Evolutionary conservation across 2,329 filamentous ascomycete species (phyloP).

Genomic region (Pseudogymnoascus sp.): DNA sequence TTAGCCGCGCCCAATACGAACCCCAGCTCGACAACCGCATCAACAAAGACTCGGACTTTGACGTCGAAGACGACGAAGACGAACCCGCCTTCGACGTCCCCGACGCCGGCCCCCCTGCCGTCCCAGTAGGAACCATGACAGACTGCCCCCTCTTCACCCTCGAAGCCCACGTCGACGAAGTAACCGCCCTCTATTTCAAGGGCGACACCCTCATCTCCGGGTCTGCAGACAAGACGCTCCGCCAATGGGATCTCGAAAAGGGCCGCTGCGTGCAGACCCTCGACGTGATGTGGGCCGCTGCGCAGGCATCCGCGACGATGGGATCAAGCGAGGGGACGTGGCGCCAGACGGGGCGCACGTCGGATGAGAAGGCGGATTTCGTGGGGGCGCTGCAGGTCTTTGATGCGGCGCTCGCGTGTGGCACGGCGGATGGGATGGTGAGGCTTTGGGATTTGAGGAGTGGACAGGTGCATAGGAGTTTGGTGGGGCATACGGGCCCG

Average conservation of each 20-base stretch:
- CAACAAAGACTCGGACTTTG: conserved; percentile 48
- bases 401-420: conserved; percentile 88
- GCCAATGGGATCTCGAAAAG: conserved; percentile 95
- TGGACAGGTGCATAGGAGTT: conserved; percentile 90
- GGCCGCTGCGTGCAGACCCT: conserved; percentile 96
- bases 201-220: conserved; percentile 88
- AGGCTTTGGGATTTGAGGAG: conserved; percentile 92
- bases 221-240: conserved; percentile 91
- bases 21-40: conserved; percentile 47
- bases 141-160: conserved; percentile 87
- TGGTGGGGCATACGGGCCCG: conserved; percentile 91
- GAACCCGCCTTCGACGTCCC: conserved; percentile 64
- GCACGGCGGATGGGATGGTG: conserved; percentile 96
- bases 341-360: conserved; percentile 59
- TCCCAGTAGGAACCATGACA: conserved; percentile 70
- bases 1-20: conserved; percentile 79
- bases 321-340: conserved; percentile 55
- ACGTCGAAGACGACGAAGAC: conserved; percentile 50
- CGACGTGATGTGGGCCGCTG: conserved; percentile 95
- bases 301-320: conserved; percentile 70
- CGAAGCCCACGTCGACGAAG: conserved; percentile 84
- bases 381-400: conserved; percentile 93
- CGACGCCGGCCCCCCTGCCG: conserved; percentile 59
- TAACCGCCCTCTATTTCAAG: conserved; percentile 86
- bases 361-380: conserved; percentile 71